phyloP scores from a whole-genome alignment of 2,329 filamentous ascomycete species.

The Neofusicoccum cordaticola region DNA sequence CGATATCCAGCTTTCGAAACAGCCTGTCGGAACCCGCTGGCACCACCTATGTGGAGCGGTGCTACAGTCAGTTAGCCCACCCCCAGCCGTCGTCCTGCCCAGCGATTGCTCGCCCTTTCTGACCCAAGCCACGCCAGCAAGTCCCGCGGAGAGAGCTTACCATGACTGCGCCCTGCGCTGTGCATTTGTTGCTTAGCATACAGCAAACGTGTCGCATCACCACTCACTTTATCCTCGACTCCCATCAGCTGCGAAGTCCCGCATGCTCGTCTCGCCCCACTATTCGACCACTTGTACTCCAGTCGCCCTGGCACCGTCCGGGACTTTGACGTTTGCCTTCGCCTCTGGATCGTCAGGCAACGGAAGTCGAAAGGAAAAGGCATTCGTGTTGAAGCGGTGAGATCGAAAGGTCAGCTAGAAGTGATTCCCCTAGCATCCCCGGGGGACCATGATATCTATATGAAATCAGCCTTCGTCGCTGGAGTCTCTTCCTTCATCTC shows the following conservation, averaged over 20 bases:
- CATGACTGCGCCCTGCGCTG: not conserved
- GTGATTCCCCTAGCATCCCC: not conserved
- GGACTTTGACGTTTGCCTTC: not conserved
- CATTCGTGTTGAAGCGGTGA: not conserved
- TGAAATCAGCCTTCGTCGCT: not conserved
- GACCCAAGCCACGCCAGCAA: not conserved
- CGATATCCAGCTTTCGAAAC: not conserved
- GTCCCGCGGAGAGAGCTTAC: not conserved
- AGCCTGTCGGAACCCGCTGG: not conserved
- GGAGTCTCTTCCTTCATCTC: not conserved
- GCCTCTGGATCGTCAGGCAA: not conserved
- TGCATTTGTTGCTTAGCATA: not conserved
- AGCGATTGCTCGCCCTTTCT: not conserved
- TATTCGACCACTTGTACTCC: not conserved
- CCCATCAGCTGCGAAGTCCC: slow-evolving; percentile 3
- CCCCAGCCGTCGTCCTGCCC: not conserved
- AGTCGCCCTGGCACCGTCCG: not conserved
- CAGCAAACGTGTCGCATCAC: not conserved
- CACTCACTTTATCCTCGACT: not conserved
- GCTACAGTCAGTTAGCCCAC: not conserved
- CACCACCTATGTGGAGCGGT: not conserved
- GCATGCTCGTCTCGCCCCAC: not conserved
- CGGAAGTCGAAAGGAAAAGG: not conserved
- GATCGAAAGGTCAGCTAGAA: not conserved
- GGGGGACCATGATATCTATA: not conserved